Percentiles rank a stretch among this genome's conserved stretches.
Conservation (phyloP, 306 rosid genomes). For the Pachyrhizus erosus region DNA sequence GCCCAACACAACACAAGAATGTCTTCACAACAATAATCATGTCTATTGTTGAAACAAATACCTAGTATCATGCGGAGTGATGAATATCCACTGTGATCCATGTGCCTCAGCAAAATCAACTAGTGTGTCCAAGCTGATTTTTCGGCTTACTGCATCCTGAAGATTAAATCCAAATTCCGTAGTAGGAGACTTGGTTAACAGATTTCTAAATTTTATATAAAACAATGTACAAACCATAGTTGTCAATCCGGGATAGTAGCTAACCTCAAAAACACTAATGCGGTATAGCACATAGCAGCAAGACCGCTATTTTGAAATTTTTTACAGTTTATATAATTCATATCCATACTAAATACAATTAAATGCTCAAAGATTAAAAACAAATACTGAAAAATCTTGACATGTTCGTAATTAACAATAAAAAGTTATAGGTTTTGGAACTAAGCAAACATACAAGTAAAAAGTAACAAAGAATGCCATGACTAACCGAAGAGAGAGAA, state of each 20-base stretch:
- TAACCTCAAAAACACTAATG: background rate
- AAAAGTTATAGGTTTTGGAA: background rate
- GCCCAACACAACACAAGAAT: slow-evolving; percentile 9
- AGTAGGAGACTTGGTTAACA: slow-evolving; percentile 15
- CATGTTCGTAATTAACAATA: background rate
- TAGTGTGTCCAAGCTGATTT: slow-evolving; percentile 91
- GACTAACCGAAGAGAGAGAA: background rate
- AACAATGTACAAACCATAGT: background rate
- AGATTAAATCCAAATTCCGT: slow-evolving; percentile 36
- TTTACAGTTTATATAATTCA: background rate
- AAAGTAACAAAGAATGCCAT: background rate
- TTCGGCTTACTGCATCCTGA: slow-evolving; percentile 95
- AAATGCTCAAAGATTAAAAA: background rate
- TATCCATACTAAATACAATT: background rate
- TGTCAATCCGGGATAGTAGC: background rate
- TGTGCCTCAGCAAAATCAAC: slow-evolving; percentile 80
- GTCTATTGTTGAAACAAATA: slow-evolving; percentile 43
- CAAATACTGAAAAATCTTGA: background rate
- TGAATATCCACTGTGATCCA: slow-evolving; percentile 96
- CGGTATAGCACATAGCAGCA: background rate
- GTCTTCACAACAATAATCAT: slow-evolving; percentile 5
- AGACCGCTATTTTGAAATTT: background rate
- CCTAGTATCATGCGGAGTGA: slow-evolving; percentile 96
- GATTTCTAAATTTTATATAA: background rate
- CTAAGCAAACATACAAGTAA: background rate